phyloP scores from a whole-genome alignment of 805 yeast species.

The Ogataea nakhonphanomensis region DNA sequence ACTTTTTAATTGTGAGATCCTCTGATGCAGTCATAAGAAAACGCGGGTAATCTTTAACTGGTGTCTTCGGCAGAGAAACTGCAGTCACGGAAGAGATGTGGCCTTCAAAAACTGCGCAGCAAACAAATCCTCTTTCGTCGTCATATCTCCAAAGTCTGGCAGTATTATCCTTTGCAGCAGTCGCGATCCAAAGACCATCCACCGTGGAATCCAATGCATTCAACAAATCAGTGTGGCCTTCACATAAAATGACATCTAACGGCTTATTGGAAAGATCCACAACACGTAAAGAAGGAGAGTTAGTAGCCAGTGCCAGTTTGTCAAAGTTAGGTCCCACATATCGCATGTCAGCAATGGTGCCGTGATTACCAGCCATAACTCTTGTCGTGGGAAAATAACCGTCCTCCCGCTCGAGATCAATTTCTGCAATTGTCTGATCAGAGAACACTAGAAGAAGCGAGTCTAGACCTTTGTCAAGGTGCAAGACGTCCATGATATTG shows the following conservation, averaged over 20 bases:
- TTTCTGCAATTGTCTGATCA: slow-evolving; percentile 70
- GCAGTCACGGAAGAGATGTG: slow-evolving; percentile 88
- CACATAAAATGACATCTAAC: slow-evolving; percentile 59
- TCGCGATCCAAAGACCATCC: slow-evolving; percentile 87
- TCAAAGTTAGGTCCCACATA: slow-evolving; percentile 62
- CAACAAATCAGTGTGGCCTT: slow-evolving; percentile 84
- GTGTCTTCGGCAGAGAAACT: slow-evolving; percentile 64
- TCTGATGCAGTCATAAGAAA: slow-evolving; percentile 79
- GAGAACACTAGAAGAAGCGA: slow-evolving; percentile 57
- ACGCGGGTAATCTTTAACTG: slow-evolving; percentile 46
- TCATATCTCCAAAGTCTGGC: slow-evolving; percentile 79
- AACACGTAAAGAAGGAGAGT: slow-evolving; percentile 82
- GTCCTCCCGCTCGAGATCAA: slow-evolving; percentile 27
- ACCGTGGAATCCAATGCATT: slow-evolving; percentile 72
- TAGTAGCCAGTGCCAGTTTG: slow-evolving; percentile 82
- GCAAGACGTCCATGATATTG: slow-evolving; percentile 55
- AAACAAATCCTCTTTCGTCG: slow-evolving; percentile 38
- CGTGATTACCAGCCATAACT: slow-evolving; percentile 88
- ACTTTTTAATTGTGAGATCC: slow-evolving; percentile 81
- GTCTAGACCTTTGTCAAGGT: slow-evolving; percentile 27
- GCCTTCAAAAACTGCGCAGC: slow-evolving; percentile 69
- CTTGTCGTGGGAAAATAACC: slow-evolving; percentile 42
- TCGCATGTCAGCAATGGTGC: slow-evolving; percentile 87
- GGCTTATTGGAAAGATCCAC: slow-evolving; percentile 57
- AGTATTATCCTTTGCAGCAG: slow-evolving; percentile 86